A percentile compares a stretch with the other conserved stretches of the same genome.
phyloP scores from a whole-genome alignment of 305 asterid genomes.

The Galium porrigens region DNA sequence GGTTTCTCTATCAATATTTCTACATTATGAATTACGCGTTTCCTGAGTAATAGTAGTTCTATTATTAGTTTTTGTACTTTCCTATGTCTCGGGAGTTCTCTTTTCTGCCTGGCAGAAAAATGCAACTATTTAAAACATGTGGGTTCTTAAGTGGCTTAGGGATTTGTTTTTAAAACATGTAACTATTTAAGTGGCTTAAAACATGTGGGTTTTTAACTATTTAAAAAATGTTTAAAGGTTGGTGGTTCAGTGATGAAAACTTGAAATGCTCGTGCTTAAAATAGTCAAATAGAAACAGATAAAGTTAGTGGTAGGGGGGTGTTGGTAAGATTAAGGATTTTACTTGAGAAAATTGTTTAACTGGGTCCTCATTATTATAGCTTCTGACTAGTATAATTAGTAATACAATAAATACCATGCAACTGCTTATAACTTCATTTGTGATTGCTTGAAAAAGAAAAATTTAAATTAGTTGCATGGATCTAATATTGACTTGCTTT shows the following conservation, averaged over 20 bases:
- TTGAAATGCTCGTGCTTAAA: background rate
- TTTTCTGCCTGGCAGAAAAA: background rate
- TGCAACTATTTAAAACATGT: background rate
- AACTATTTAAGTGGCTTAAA: no score
- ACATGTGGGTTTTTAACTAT: background rate
- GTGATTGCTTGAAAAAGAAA: background rate
- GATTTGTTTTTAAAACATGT: no score
- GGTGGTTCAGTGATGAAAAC: background rate
- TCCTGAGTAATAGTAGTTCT: background rate
- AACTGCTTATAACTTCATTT: background rate
- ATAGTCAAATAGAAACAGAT: background rate
- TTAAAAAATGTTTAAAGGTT: background rate
- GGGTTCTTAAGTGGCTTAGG: no score
- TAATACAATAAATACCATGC: background rate
- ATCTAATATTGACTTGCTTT: background rate
- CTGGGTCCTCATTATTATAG: background rate
- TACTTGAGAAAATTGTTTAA: background rate
- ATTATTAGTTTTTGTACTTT: background rate
- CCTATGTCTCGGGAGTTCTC: background rate
- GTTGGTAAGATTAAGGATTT: background rate
- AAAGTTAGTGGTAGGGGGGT: background rate
- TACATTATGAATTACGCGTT: background rate
- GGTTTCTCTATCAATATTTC: background rate
- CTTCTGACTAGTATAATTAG: background rate
- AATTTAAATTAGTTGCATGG: background rate